Conservation (phyloP, 768 basidiomycete species). For the Brasilioporus rufonigricans region DNA sequence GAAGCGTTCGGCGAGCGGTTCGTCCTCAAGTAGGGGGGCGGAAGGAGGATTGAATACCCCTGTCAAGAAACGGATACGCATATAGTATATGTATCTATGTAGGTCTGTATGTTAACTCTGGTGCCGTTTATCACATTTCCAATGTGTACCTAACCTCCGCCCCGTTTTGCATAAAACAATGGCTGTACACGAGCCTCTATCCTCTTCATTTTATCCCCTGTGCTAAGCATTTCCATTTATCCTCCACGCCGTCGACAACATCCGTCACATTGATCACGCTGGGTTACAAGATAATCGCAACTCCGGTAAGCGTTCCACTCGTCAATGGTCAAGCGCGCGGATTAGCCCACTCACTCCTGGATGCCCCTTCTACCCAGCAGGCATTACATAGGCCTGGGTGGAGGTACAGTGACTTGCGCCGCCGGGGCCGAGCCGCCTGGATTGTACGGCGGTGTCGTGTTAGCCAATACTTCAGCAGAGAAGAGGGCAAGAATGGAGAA, state of each 20-base stretch:
- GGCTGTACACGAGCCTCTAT: neutral
- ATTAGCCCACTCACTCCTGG: no score
- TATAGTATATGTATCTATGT: neutral
- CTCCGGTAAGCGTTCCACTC: neutral
- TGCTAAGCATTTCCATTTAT: neutral
- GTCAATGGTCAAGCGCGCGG: neutral
- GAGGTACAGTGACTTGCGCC: no score
- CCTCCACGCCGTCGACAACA: neutral
- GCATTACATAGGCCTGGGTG: no score
- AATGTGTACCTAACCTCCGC: neutral
- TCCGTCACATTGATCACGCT: neutral
- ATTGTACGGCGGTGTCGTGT: neutral
- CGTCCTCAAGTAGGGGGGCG: constrained; percentile 23
- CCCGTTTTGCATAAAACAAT: neutral
- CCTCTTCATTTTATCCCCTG: no score
- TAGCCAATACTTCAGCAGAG: neutral
- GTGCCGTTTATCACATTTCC: neutral
- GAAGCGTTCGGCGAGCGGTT: constrained; percentile 27
- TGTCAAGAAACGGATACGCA: constrained; percentile 26
- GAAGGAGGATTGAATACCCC: constrained; percentile 19
- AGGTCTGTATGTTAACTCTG: constrained; percentile 2
- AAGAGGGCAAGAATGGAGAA: neutral
- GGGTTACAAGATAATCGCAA: neutral
- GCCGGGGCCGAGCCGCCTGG: no score
- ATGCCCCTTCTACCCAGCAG: no score